Percentiles rank a stretch among this genome's conserved stretches.
These are phyloP conservation scores for Phytophthora multivora DNA, from an alignment of 352 stramenopile genomes.

Conservation along the genomic window DNA sequence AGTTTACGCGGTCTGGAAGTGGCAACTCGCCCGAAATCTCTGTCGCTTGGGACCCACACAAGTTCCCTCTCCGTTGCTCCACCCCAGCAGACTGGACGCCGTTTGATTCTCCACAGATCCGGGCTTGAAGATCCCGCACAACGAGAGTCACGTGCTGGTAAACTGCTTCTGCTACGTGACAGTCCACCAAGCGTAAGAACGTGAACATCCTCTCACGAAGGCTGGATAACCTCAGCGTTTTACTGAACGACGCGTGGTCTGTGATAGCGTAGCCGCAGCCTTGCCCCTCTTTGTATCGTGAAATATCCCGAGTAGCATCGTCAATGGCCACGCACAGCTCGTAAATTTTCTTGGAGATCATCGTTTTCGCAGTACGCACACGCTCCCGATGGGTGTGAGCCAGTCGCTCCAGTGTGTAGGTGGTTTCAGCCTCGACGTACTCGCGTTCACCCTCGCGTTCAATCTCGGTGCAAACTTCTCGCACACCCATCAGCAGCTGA, in stretches of 20 bases:
- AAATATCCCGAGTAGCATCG: constrained; percentile 16
- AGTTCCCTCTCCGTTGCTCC: not conserved
- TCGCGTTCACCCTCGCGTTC: constrained; percentile 17
- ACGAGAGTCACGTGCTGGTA: constrained; percentile 40
- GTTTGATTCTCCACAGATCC: constrained; percentile 35
- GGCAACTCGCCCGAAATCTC: not conserved
- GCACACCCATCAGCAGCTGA: constrained; percentile 39
- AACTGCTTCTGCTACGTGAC: constrained; percentile 51
- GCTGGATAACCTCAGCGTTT: constrained; percentile 31
- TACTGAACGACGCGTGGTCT: constrained; percentile 29
- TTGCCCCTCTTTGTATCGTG: constrained; percentile 13
- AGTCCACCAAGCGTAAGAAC: constrained; percentile 57
- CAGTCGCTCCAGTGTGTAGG: constrained; percentile 19
- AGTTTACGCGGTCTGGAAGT: constrained; percentile 6
- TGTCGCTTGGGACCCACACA: constrained; percentile 2
- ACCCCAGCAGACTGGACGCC: not conserved
- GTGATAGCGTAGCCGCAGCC: constrained; percentile 12
- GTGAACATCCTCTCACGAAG: constrained; percentile 60
- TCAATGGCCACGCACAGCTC: constrained; percentile 32
- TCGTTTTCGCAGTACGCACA: constrained; percentile 11
- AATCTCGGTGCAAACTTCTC: constrained; percentile 25
- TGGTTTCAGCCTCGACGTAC: constrained; percentile 16
- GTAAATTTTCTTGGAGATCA: constrained; percentile 22
- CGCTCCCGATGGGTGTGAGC: constrained; percentile 24
- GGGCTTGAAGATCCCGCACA: constrained; percentile 34